Conservation (phyloP, 345 rosid species). For the Syzygium jambos region DNA sequence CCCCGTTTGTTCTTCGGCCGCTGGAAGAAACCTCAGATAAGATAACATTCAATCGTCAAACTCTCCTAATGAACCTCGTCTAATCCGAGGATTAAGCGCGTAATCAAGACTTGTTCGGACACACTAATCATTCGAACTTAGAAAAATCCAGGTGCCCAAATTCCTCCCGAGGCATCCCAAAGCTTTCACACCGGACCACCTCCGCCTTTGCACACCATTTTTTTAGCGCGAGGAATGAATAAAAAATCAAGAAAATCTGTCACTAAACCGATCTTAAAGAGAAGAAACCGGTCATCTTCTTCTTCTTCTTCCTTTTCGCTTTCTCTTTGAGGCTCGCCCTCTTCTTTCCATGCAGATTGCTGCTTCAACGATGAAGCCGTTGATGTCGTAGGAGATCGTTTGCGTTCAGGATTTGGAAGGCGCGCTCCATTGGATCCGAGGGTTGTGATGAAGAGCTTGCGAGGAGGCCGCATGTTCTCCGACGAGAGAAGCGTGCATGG, state of each 20-base stretch:
- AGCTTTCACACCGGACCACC: background rate
- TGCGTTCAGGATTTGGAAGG: background rate
- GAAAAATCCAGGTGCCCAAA: background rate
- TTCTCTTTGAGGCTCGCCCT: background rate
- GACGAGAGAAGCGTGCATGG: constrained; percentile 17
- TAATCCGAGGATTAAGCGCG: background rate
- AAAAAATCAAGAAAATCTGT: background rate
- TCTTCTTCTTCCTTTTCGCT: background rate
- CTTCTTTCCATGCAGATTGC: background rate
- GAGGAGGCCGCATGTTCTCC: constrained; percentile 8
- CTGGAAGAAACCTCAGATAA: background rate
- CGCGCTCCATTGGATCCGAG: background rate
- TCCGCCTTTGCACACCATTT: background rate
- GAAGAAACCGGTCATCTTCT: background rate
- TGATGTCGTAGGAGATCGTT: background rate
- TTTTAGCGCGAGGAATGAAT: no score
- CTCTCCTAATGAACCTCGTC: background rate
- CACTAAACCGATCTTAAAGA: background rate
- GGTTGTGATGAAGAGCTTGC: constrained; percentile 8
- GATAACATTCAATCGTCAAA: background rate
- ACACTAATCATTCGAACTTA: background rate
- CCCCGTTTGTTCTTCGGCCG: no score
- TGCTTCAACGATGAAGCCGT: background rate
- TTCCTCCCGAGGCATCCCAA: background rate
- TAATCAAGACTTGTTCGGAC: background rate